phyloP scores from a whole-genome alignment of 768 basidiomycete species.

The Xanthoconium stramineum region DNA sequence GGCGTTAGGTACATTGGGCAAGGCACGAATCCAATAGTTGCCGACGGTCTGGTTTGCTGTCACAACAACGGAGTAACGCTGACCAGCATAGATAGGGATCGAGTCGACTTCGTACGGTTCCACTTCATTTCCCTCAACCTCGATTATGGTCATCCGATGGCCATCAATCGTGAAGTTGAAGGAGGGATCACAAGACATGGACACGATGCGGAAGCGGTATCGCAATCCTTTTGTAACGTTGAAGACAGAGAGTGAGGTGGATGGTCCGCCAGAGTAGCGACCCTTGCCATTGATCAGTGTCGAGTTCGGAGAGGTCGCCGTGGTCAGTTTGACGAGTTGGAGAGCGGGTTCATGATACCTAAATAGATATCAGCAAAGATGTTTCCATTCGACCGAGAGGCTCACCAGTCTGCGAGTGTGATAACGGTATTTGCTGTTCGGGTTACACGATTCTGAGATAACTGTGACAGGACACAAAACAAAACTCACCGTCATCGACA shows the following conservation, averaged over 20 bases:
- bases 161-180: conserved; percentile 6
- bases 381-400: not conserved
- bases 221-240: not conserved
- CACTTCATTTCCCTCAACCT: not conserved
- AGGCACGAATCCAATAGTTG: conserved; percentile 2
- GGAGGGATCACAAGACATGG: not conserved
- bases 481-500: conserved; percentile 36
- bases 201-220: conserved; percentile 2
- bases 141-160: conserved; percentile 5
- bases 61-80: conserved; percentile 3
- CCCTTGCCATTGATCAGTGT: conserved; percentile 2
- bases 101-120: not conserved
- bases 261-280: conserved; percentile 1
- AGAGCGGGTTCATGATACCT: not conserved
- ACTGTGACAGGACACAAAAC: not conserved
- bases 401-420: conserved; percentile 6
- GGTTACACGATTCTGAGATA: not conserved
- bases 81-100: not conserved
- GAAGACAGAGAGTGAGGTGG: not conserved
- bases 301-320: not conserved
- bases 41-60: not conserved
- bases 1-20: conserved; percentile 12
- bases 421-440: conserved; percentile 35
- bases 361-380: not conserved
- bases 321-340: not conserved